phyloP scores from a whole-genome alignment of 495 filamentous ascomycete genomes.

The Xylaria nigripes region DNA sequence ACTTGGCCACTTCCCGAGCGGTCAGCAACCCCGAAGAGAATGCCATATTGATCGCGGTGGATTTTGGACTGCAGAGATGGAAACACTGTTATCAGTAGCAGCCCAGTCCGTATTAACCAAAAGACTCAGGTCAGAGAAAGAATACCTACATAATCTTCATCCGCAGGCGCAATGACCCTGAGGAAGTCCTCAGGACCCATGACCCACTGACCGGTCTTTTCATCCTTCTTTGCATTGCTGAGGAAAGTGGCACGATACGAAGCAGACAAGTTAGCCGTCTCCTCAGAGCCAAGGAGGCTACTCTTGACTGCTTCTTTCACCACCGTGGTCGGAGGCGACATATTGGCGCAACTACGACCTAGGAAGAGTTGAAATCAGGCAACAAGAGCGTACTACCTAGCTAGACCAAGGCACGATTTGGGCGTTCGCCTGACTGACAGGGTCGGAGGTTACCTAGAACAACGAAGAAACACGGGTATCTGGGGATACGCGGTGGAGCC shows the following conservation, averaged over 20 bases:
- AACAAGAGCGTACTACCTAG: background rate
- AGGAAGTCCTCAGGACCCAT: slow-evolving; percentile 83
- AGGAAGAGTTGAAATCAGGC: background rate
- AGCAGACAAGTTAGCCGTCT: slow-evolving; percentile 52
- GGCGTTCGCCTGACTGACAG: background rate
- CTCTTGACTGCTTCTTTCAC: slow-evolving; percentile 71
- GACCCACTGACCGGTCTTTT: slow-evolving; percentile 63
- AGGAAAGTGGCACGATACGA: slow-evolving; percentile 66
- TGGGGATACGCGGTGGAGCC: slow-evolving; percentile 3
- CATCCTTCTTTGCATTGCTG: slow-evolving; percentile 67
- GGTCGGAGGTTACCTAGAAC: background rate
- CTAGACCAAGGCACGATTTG: background rate
- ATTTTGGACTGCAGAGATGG: slow-evolving; percentile 77
- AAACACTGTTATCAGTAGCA: background rate
- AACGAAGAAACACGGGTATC: background rate
- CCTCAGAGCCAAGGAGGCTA: slow-evolving; percentile 58
- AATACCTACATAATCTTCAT: slow-evolving; percentile 79
- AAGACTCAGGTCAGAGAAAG: background rate
- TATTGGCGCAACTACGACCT: slow-evolving; percentile 16
- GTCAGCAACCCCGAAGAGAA: slow-evolving; percentile 88
- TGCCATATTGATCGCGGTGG: slow-evolving; percentile 83
- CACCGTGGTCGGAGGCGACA: slow-evolving; percentile 34
- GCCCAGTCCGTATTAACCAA: background rate
- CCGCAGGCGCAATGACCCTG: slow-evolving; percentile 75
- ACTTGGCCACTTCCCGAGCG: slow-evolving; percentile 61